These are phyloP conservation scores for Trichoderma orchidacearum DNA, from an alignment of 495 filamentous ascomycete genomes.

Conservation along the genomic window DNA sequence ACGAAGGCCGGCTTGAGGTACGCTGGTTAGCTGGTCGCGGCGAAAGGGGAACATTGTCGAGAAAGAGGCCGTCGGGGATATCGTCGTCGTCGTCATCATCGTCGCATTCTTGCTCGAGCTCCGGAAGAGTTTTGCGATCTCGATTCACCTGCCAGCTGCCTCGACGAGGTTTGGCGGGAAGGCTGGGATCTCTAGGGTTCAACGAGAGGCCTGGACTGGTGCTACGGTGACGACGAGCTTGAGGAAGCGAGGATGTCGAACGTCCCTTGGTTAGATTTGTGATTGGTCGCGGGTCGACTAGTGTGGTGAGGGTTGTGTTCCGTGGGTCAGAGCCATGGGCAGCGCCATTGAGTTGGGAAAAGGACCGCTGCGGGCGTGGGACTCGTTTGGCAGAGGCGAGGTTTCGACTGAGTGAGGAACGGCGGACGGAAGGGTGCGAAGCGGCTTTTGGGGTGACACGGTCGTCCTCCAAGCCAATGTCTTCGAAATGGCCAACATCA, in stretches of 20 bases:
- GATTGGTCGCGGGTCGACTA: slow-evolving; percentile 17
- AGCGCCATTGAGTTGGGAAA: neutral
- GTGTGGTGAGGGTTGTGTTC: slow-evolving; percentile 12
- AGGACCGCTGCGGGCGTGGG: slow-evolving; percentile 6
- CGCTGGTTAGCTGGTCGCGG: slow-evolving; percentile 62
- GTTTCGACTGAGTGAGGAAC: slow-evolving; percentile 15
- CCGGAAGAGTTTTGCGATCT: slow-evolving; percentile 59
- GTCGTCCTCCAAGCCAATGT: slow-evolving; percentile 77
- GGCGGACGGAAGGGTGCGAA: slow-evolving; percentile 10
- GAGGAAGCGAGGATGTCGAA: slow-evolving; percentile 14
- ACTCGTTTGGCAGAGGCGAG: slow-evolving; percentile 10
- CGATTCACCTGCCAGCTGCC: slow-evolving; percentile 57
- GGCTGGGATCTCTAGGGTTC: slow-evolving; percentile 26
- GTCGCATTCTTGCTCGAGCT: slow-evolving; percentile 80
- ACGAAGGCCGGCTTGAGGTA: slow-evolving; percentile 31
- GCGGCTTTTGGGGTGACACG: slow-evolving; percentile 21
- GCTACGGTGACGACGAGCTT: slow-evolving; percentile 17
- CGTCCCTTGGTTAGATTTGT: slow-evolving; percentile 17
- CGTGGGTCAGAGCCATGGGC: slow-evolving; percentile 16
- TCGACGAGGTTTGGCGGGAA: slow-evolving; percentile 33
- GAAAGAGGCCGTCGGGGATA: slow-evolving; percentile 76
- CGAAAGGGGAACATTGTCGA: slow-evolving; percentile 93
- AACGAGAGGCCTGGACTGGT: slow-evolving; percentile 26
- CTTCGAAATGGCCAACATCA: slow-evolving; percentile 77
- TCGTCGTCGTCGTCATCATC: slow-evolving; percentile 80